Base-by-base conservation (phyloP, 768 basidiomycete species). In the Rhizopogon sp. region DNA sequence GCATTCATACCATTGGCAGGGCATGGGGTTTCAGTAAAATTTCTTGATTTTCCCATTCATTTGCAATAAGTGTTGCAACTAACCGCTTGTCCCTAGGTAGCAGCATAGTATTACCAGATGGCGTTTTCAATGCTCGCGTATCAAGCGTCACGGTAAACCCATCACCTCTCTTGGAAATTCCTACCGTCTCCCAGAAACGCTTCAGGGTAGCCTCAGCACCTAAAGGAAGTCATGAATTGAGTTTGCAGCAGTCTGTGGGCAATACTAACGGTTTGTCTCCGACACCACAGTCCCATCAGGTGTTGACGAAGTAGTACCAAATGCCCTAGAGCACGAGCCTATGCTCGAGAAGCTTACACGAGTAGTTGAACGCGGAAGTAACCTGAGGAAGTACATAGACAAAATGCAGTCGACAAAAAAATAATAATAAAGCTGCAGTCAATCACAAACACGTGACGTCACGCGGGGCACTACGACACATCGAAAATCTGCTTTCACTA, bases 41-140 rank as follows among this genome's bases (percentile, higher is more conserved):
- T 55, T 84, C 84, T 71, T 98, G 96, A 64, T 87, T 89, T 64
- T 99, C 94, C 97, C 97, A 99, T 74, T 99, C 97, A 54, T 89
- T 80, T 17, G 94, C 97, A 62, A 98, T 85, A 54, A 97, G 78
- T 1, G 90, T 77, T 1, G 95, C 93, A 20, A 90, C 77, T 29
- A 95, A 72, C 41, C 78, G 67, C 66, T 90, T 91, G 57, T 80
- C 75, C 46, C 73, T 69, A 0, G 94, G 94, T 13, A 98, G 62
- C 37, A 85, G 66, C 31, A 99, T 72, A 3, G 76, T 78, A 43
- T 86, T 83, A n/a, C 95, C 95, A 0, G 76, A 79, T 0, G 95
- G 93, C 11, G 96, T 98, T 70, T 91, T 96, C 55, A 99, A 77
- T 1, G 89, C 76, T 37, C 92, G 83, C 60, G 80, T 81, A 74